Evolutionary conservation across 2,329 filamentous ascomycete species (phyloP).

Genomic region (Endocalyx cinctus): DNA sequence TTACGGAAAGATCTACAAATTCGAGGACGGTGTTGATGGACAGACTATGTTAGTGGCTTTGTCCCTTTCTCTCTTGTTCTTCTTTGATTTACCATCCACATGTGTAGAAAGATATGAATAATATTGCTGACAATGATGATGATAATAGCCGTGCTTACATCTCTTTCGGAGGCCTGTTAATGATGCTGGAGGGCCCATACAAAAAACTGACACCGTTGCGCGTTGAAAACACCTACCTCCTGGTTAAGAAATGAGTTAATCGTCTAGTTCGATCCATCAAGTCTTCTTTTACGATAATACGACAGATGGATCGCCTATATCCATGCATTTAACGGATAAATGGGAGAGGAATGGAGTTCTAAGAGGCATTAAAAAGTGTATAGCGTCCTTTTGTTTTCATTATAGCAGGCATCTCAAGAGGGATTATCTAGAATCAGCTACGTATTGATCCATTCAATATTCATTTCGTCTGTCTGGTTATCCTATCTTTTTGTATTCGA

Average conservation of each 20-base stretch:
- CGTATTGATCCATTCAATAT: too few relatives aligned
- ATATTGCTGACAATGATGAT: constrained; percentile 5
- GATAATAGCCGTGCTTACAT: constrained; percentile 77
- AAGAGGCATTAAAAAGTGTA: too few relatives aligned
- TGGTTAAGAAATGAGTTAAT: constrained; percentile 75
- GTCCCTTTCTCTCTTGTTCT: background rate
- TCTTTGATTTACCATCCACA: background rate
- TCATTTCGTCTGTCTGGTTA: too few relatives aligned
- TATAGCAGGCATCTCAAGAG: too few relatives aligned
- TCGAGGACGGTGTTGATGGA: constrained; percentile 73
- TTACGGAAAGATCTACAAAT: constrained; percentile 83
- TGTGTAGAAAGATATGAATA: background rate
- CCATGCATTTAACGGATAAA: too few relatives aligned
- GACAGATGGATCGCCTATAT: too few relatives aligned
- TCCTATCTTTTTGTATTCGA: too few relatives aligned
- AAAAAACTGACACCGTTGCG: constrained; percentile 90
- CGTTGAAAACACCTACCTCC: constrained; percentile 89
- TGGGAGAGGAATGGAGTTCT: too few relatives aligned
- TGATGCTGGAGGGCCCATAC: constrained; percentile 89
- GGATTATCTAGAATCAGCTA: too few relatives aligned
- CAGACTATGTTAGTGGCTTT: constrained; percentile 71
- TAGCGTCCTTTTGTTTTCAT: too few relatives aligned
- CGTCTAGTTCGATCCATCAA: too few relatives aligned
- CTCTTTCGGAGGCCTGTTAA: constrained; percentile 86
- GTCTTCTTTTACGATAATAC: too few relatives aligned